phyloP scores from a whole-genome alignment of 2,329 filamentous ascomycete species.

The Cytospora mali region DNA sequence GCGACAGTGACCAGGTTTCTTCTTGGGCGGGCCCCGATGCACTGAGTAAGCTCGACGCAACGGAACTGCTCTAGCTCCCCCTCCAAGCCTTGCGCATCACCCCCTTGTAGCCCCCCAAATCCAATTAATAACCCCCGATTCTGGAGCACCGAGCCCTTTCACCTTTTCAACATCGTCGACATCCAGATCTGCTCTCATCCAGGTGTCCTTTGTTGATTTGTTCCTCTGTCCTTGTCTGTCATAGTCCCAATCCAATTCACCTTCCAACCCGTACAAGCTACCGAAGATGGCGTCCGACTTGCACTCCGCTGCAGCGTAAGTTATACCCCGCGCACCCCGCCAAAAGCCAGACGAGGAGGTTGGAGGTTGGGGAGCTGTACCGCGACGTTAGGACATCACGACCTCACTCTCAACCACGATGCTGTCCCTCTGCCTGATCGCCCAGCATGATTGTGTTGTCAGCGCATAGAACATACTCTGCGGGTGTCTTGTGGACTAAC shows the following conservation, averaged over 20 bases:
- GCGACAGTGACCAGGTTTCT: conserved; percentile 13
- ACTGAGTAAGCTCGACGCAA: conserved; percentile 26
- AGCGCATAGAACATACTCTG: neutral
- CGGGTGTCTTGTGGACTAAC: conserved; percentile 43
- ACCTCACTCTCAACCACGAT: neutral
- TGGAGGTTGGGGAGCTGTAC: neutral
- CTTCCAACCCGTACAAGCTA: conserved; percentile 19
- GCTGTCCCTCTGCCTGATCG: neutral
- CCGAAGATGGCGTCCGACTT: conserved; percentile 35
- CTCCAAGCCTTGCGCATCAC: conserved; percentile 19
- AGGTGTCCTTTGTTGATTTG: conserved; percentile 10
- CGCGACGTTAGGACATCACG: neutral
- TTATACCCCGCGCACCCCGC: conserved; percentile 30
- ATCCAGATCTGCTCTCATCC: conserved; percentile 20
- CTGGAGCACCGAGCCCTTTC: conserved; percentile 9
- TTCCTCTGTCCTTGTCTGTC: conserved; percentile 11
- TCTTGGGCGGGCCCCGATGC: neutral
- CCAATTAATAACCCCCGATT: conserved; percentile 27
- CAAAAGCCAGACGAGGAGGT: conserved; percentile 1
- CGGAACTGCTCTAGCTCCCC: conserved; percentile 10
- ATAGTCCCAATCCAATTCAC: conserved; percentile 3
- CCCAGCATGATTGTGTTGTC: neutral
- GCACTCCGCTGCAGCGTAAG: conserved; percentile 37
- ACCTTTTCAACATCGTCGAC: conserved; percentile 20
- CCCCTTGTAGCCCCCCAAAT: conserved; percentile 14